A percentile compares a stretch with the other conserved stretches of the same genome.
Evolutionary conservation across 75 land plant species (phyloP).

Genomic region (Gnetum montanum): DNA sequence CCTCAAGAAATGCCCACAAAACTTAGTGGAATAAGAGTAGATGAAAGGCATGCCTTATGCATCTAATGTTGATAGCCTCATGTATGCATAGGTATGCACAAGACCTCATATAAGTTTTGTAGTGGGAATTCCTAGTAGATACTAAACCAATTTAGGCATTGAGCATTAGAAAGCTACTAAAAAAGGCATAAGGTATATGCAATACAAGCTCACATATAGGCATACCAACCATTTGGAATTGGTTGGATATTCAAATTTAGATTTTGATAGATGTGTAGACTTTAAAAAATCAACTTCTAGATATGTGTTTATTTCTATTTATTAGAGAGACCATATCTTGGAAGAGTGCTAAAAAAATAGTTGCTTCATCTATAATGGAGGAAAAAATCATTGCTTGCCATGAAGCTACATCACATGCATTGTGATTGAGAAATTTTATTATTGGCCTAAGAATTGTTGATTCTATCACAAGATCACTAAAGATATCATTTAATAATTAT

Average conservation of each 20-base stretch:
- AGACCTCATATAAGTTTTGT: not conserved
- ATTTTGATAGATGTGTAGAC: not conserved
- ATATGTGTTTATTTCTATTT: no score
- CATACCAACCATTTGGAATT: not conserved
- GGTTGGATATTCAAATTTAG: not conserved
- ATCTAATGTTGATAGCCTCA: not conserved
- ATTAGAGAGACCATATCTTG: constrained; percentile 1
- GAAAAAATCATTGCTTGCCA: not conserved
- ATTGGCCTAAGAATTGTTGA: no score
- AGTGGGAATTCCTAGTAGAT: not conserved
- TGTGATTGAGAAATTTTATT: no score
- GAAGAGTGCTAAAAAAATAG: not conserved
- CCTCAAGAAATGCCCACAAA: not conserved
- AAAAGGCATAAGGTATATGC: not conserved
- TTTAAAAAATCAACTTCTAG: no score
- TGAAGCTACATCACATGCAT: not conserved
- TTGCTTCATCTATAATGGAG: not conserved
- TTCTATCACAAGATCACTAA: no score
- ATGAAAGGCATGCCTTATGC: no score
- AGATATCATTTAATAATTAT: no score
- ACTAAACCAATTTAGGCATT: not conserved
- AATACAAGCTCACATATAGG: not conserved
- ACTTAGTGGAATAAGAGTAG: not conserved
- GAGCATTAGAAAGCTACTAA: not conserved
- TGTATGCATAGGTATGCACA: not conserved